Base-by-base conservation (phyloP, 2,329 filamentous ascomycete genomes). In the Colletotrichum sp. region DNA sequence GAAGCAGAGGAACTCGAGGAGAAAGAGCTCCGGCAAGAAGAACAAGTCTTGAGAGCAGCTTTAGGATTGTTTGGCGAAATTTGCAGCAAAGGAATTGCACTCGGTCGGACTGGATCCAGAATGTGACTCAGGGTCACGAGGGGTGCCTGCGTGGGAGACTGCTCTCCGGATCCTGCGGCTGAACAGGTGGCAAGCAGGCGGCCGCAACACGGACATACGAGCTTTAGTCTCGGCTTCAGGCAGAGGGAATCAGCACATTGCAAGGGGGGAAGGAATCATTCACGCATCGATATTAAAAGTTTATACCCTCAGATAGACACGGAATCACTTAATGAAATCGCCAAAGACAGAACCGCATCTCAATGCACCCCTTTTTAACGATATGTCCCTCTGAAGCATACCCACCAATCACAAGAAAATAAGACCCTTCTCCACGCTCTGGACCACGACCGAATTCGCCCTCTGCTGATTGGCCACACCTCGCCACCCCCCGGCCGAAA, bases 1-100 rank as follows among this genome's bases (percentile, higher is more conserved):
- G 66, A 80, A 80, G 64, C 82, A 83, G 75, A 77, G 75, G 69
- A 84, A 82, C 78, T 75, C 79, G 28, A 82, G 78, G 67, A 72
- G 77, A 22, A 85, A 81, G 73, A 80, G 73, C 44, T 62, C 63
- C 8, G 70, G 64, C 44, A 75, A 65, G 67, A 73, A 55, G 22
- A 73, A 65, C 22, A 75, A 55, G 32, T 59, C 70, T 24, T 75
- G 70, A 75, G 26, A 10, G 30, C 9, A 18, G 24, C 1, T 5
- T 22, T 6, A 13, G 5, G 9, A 7, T 48, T 22, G 6, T 48
- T 48, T 48, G 44, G 44, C 1, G 3, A 22, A 22, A 7, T 7
- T 1, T 48, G 44, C 44, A 4, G n/a, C 9, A 48, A n/a, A 48
- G 18, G n/a, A 22, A 48, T 13, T 22, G 44, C 9, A 12, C 9